These are phyloP conservation scores for Pleoardoris graminearum DNA, from an alignment of 2,329 filamentous ascomycete species.

Conservation along the genomic window DNA sequence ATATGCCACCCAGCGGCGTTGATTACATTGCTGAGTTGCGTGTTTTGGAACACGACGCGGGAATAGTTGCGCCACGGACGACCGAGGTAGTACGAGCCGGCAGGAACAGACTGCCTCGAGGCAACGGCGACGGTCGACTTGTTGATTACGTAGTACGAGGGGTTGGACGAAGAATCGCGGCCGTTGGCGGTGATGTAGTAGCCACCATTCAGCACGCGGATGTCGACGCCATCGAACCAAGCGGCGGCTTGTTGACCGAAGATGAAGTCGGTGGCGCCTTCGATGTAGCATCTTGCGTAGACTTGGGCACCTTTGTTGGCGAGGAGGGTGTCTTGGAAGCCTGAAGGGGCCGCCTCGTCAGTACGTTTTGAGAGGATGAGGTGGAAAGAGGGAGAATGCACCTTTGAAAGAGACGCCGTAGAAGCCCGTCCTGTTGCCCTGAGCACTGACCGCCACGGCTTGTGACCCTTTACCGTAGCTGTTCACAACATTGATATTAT, in stretches of 20 bases:
- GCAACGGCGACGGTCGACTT: constrained; percentile 54
- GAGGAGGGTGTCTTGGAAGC: constrained; percentile 60
- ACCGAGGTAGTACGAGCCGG: constrained; percentile 55
- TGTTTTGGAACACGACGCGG: constrained; percentile 58
- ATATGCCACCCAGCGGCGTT: constrained; percentile 62
- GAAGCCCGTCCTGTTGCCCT: constrained; percentile 58
- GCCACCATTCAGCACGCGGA: constrained; percentile 49
- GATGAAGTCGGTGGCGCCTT: constrained; percentile 63
- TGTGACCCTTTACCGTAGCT: constrained; percentile 54
- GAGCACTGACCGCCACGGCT: constrained; percentile 58
- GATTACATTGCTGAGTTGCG: constrained; percentile 58
- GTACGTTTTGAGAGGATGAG: neutral
- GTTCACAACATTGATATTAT: constrained; percentile 62
- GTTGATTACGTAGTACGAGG: constrained; percentile 61
- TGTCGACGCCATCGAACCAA: constrained; percentile 57
- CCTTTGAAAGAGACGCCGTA: constrained; percentile 59
- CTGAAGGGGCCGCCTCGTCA: neutral
- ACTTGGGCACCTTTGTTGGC: constrained; percentile 56
- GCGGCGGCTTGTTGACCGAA: constrained; percentile 58
- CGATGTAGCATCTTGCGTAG: constrained; percentile 60
- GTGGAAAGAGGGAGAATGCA: neutral
- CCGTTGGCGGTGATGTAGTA: constrained; percentile 46
- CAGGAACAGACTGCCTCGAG: constrained; percentile 40
- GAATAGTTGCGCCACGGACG: constrained; percentile 58
- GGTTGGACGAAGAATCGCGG: constrained; percentile 35